Percentiles rank a stretch among this genome's conserved stretches.
Evolutionary conservation across 805 yeast genomes (phyloP).

Genomic region (Lachancea mirantina): DNA sequence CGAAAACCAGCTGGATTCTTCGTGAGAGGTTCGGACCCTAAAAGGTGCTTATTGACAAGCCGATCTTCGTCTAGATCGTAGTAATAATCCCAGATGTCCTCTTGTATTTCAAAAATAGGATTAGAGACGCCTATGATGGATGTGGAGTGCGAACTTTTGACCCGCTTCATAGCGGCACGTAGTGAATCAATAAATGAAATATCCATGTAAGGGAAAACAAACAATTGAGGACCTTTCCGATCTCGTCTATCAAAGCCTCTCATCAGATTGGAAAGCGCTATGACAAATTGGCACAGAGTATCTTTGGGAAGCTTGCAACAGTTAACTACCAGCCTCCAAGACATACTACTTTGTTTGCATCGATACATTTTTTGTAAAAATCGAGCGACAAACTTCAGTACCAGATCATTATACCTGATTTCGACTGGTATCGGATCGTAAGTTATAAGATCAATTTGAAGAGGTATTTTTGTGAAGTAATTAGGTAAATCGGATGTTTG

Average conservation of each 20-base stretch:
- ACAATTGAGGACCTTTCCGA: constrained; percentile 36
- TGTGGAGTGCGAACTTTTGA: constrained; percentile 13
- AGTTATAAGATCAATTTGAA: constrained; percentile 19
- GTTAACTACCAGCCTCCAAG: constrained; percentile 29
- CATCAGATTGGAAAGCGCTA: constrained; percentile 33
- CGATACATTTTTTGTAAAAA: constrained; percentile 31
- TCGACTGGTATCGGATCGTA: constrained; percentile 18
- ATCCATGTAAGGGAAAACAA: constrained; percentile 53
- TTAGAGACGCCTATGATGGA: constrained; percentile 64
- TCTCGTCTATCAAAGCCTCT: constrained; percentile 34
- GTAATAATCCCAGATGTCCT: constrained; percentile 52
- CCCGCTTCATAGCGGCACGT: constrained; percentile 29
- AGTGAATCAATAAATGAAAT: constrained; percentile 49
- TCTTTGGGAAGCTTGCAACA: constrained; percentile 37
- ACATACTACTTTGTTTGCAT: constrained; percentile 36
- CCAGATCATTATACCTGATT: constrained; percentile 17
- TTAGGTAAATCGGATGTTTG: constrained; percentile 33
- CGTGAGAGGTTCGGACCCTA: not conserved
- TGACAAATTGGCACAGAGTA: constrained; percentile 37
- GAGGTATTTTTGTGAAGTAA: constrained; percentile 29
- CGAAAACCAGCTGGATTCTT: not conserved
- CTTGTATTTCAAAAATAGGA: constrained; percentile 50
- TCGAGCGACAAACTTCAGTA: constrained; percentile 28
- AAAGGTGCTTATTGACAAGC: not conserved
- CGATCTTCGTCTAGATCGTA: constrained; percentile 49